phyloP scores from a whole-genome alignment of 257 asterid genomes.

The Solanum chiquidenum region DNA sequence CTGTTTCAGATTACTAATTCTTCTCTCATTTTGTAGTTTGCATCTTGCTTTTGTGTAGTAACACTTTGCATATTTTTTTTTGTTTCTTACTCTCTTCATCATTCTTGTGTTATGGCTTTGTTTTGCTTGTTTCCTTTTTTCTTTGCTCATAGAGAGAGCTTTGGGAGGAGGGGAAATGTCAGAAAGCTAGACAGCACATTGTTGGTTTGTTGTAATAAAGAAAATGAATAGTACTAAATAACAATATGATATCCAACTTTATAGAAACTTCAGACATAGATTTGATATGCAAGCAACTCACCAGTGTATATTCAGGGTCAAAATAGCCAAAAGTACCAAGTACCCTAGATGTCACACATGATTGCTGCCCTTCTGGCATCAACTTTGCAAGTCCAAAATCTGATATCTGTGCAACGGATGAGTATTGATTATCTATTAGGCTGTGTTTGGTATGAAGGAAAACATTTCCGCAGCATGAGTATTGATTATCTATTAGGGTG shows the following conservation, averaged over 20 bases:
- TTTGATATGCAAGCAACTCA: conserved; percentile 10
- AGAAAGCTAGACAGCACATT: not conserved
- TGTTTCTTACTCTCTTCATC: not conserved
- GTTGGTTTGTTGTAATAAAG: not conserved
- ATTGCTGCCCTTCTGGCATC: conserved; percentile 93
- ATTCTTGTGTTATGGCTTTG: not conserved
- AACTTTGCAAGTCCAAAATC: conserved; percentile 93
- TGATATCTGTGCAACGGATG: conserved; percentile 49
- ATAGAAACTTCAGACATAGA: not conserved
- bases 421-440: not conserved
- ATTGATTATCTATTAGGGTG: too few relatives aligned
- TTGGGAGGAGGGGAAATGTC: not conserved
- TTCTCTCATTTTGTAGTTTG: not conserved
- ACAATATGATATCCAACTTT: not conserved
- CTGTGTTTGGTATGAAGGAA: too few relatives aligned
- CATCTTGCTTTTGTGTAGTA: not conserved
- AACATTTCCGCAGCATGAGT: too few relatives aligned
- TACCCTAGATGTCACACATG: conserved; percentile 74
- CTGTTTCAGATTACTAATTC: not conserved
- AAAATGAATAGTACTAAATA: not conserved
- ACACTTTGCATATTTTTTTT: not conserved
- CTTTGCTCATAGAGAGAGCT: not conserved
- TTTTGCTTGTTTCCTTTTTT: not conserved
- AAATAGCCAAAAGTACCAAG: conserved; percentile 96
- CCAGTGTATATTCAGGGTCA: conserved; percentile 96